Percentiles rank a stretch among this genome's conserved stretches.
These are phyloP conservation scores for Kwoniella sp. DNA, from an alignment of 768 basidiomycete species.

Conservation along the genomic window DNA sequence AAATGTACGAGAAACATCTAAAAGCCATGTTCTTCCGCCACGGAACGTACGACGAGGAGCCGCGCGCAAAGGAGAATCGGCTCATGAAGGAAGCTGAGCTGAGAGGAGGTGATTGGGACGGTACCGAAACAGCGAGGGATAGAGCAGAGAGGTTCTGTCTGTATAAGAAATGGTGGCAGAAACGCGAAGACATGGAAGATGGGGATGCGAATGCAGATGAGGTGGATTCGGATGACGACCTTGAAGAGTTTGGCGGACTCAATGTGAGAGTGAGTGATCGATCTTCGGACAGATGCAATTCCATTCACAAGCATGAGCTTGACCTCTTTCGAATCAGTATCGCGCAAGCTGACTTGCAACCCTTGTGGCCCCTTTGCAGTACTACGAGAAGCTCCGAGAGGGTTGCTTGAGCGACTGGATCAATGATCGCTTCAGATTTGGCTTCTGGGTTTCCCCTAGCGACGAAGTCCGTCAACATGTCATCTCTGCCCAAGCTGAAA, in stretches of 20 bases:
- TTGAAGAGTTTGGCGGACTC: constrained; percentile 7
- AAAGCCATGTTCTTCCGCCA: background rate
- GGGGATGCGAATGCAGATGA: constrained; percentile 13
- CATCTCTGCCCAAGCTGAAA: background rate
- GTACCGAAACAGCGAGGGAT: constrained; percentile 2
- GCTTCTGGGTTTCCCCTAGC: constrained; percentile 31
- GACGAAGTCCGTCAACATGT: constrained; percentile 21
- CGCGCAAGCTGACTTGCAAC: background rate
- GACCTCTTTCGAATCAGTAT: too few species aligned
- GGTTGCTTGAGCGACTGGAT: constrained; percentile 26
- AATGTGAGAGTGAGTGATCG: background rate
- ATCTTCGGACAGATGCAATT: too few species aligned
- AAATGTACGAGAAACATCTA: constrained; percentile 12
- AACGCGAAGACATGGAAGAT: too few species aligned
- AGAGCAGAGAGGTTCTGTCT: background rate
- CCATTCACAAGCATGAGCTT: too few species aligned
- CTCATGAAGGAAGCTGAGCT: constrained; percentile 16
- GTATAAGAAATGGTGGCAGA: constrained; percentile 2
- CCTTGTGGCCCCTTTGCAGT: constrained; percentile 9
- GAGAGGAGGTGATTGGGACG: constrained; percentile 15
- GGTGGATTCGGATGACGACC: constrained; percentile 8
- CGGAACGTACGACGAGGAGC: background rate
- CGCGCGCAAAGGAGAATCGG: background rate
- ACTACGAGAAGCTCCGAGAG: constrained; percentile 9
- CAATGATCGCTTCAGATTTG: constrained; percentile 28